Conservation (phyloP, 495 filamentous ascomycete species). For the Neurospora sp. region DNA sequence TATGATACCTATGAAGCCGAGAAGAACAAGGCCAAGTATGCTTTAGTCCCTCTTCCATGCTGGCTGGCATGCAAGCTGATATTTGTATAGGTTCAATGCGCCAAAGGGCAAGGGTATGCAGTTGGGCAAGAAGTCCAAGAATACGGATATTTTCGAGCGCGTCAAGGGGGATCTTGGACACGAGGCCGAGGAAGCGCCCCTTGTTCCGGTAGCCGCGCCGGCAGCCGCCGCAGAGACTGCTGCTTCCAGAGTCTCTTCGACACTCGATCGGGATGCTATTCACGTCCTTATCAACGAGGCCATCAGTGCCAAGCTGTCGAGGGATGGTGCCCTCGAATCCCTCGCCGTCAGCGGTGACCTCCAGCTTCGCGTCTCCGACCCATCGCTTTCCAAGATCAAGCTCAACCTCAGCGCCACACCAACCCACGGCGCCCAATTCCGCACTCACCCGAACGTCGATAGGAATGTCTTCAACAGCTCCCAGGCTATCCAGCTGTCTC, state of each 20-base stretch:
- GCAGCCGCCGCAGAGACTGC: slow-evolving; percentile 43
- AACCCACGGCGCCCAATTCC: slow-evolving; percentile 73
- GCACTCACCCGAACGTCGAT: slow-evolving; percentile 92
- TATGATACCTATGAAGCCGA: slow-evolving; percentile 92
- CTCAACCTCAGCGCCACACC: slow-evolving; percentile 65
- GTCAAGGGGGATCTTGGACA: slow-evolving; percentile 82
- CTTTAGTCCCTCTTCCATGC: not conserved
- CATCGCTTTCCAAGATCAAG: slow-evolving; percentile 77
- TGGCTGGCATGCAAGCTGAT: slow-evolving; percentile 10
- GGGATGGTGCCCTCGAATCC: slow-evolving; percentile 73
- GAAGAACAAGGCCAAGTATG: slow-evolving; percentile 85
- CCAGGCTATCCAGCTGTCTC: slow-evolving; percentile 75
- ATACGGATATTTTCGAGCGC: slow-evolving; percentile 89
- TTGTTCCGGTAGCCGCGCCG: slow-evolving; percentile 58
- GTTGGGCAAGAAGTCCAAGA: slow-evolving; percentile 94
- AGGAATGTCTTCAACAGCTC: slow-evolving; percentile 67
- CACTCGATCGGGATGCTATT: slow-evolving; percentile 65
- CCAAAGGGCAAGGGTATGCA: slow-evolving; percentile 96
- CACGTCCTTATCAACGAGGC: slow-evolving; percentile 79
- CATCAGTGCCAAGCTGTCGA: slow-evolving; percentile 75
- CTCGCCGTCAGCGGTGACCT: slow-evolving; percentile 87
- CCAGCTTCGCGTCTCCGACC: slow-evolving; percentile 77
- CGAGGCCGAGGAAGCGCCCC: slow-evolving; percentile 63
- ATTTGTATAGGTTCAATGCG: slow-evolving; percentile 37
- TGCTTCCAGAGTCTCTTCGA: slow-evolving; percentile 50